A percentile compares a stretch with the other conserved stretches of the same genome.
Conservation (phyloP, 805 yeast species). For the Pichia nanzhaoensis region DNA sequence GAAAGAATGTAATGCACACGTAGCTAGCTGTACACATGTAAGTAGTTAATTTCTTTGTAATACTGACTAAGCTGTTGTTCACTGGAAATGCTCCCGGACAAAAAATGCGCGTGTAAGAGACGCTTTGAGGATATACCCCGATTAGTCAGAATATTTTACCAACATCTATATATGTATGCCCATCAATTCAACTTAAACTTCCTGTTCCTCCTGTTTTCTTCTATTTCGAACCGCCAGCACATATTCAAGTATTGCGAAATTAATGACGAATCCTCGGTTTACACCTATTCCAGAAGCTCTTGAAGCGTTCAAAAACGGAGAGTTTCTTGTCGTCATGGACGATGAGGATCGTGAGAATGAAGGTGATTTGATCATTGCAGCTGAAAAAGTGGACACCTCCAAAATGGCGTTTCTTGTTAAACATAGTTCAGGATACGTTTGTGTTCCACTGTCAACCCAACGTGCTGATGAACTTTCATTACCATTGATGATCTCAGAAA, state of each 20-base stretch:
- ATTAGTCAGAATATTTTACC: too few relatives aligned
- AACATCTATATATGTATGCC: too few relatives aligned
- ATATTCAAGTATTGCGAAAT: background rate
- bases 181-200: too few relatives aligned
- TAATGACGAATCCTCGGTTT: constrained; percentile 27
- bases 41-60: too few relatives aligned
- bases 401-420: constrained; percentile 93
- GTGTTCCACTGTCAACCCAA: constrained; percentile 76
- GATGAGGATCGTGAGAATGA: constrained; percentile 95
- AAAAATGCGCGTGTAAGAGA: too few relatives aligned
- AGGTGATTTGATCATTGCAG: constrained; percentile 95
- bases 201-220: background rate
- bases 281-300: constrained; percentile 62
- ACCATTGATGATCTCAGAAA: constrained; percentile 60
- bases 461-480: constrained; percentile 76
- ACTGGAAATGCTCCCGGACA: too few relatives aligned
- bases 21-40: too few relatives aligned
- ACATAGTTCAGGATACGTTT: constrained; percentile 83
- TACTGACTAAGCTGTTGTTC: too few relatives aligned
- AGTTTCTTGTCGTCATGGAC: constrained; percentile 92
- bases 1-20: constrained; percentile 97
- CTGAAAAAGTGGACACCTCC: constrained; percentile 66
- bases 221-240: background rate
- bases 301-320: constrained; percentile 66
- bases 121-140: too few relatives aligned